Conservation (phyloP, 257 asterid genomes). For the Rehmannia glutinosa region DNA sequence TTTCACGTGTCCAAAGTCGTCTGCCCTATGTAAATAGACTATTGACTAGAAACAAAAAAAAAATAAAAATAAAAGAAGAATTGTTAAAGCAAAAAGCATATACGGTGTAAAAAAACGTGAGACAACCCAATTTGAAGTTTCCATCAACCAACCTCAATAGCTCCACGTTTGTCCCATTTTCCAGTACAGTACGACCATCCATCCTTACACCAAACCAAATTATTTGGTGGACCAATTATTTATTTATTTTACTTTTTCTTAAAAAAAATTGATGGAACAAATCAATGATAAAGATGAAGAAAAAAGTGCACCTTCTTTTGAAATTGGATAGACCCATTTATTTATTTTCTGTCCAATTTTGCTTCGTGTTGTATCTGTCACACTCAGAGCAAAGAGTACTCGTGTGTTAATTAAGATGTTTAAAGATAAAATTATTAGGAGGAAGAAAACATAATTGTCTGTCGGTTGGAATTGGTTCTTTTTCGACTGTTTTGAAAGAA, state of each 20-base stretch:
- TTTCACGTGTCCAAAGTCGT: slow-evolving; percentile 36
- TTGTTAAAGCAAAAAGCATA: slow-evolving; percentile 6
- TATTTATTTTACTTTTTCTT: not conserved
- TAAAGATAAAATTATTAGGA: slow-evolving; percentile 14
- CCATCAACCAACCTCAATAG: slow-evolving; percentile 25
- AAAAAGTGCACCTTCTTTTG: slow-evolving; percentile 19
- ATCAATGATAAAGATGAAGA: not conserved
- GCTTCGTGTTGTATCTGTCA: slow-evolving; percentile 20
- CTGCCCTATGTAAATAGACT: slow-evolving; percentile 2
- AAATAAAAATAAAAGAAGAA: not conserved
- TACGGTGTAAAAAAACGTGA: slow-evolving; percentile 27
- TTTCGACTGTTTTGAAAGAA: slow-evolving; percentile 6
- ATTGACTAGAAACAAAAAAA: slow-evolving; percentile 5
- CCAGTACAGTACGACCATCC: slow-evolving; percentile 13
- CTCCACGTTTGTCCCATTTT: slow-evolving; percentile 37
- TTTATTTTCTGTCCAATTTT: not conserved
- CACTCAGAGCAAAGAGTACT: not conserved
- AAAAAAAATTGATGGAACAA: slow-evolving; percentile 1
- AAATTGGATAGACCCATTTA: not conserved
- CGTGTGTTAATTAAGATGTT: slow-evolving; percentile 7
- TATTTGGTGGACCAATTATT: slow-evolving; percentile 17
- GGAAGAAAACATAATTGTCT: slow-evolving; percentile 35
- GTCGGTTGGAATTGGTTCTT: slow-evolving; percentile 26
- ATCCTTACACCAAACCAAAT: not conserved
- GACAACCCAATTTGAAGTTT: slow-evolving; percentile 27